Base-by-base conservation (phyloP, 371 early-diverging fungal species). In the Synchytrium microbalum region DNA sequence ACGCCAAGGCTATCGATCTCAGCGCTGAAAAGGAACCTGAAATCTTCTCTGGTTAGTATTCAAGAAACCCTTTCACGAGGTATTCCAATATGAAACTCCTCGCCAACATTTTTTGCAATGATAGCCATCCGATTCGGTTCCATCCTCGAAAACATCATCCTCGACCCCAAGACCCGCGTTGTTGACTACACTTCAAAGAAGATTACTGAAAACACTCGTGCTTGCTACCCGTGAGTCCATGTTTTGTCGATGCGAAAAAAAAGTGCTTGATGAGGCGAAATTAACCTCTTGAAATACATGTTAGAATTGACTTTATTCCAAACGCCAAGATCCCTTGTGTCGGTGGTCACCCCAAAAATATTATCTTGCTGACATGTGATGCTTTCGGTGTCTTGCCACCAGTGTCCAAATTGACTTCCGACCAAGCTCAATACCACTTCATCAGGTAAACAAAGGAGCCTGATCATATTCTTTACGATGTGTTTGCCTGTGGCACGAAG, bases 321-420 rank as follows among this genome's bases (percentile, higher is more conserved):
- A 93, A 92, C 72, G 94, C 95, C 69, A 91, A 94, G 84, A 69
- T 95, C 32, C 96, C 96, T 27, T 95, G 95, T 74, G 74, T 95
- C 54, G 91, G 91, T 64, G 86, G 88, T 64, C 94, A 94, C 79
- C 98, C 98, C 62, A 85, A 86, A 78, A 96, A 97, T 85, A 91
- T 97, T 67, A 89, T 97, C 75, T 79, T 97, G 72, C 79, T 97
- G 70, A 97, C 98, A 28, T 96, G 95, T 78, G 98, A 97, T 72
- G 98, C 96, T 64, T 95, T 96, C 72, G 98, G 98, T 70, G 93
- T 97, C 59, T 79, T 97, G 33, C 98, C 96, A 13, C 96, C 96
- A 59, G 80, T 97, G 51, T 84, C 95, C 70, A 92, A 91, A 73
- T 81, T 97, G 66, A 89, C 89, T 2, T 76, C 92, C 3, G 87